Conservation (phyloP, 768 basidiomycete species). For the Candolleomyces eurysporus region DNA sequence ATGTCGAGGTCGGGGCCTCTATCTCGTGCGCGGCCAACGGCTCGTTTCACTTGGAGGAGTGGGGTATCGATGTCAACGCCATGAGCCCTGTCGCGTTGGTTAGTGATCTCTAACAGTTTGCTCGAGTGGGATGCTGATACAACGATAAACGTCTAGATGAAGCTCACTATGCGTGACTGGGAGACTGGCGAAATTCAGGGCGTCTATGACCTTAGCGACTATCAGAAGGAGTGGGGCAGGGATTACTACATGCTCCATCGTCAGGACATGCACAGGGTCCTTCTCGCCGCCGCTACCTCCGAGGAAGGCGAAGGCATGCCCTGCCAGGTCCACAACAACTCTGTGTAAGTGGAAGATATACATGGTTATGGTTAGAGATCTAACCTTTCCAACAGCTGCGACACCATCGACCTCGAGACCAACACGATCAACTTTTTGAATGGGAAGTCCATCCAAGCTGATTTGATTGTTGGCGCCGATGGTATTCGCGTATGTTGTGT, state of each 20-base stretch:
- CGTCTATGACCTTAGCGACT: conserved; percentile 26
- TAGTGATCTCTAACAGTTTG: not conserved
- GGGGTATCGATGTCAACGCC: conserved; percentile 27
- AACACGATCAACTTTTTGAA: conserved; percentile 24
- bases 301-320: conserved; percentile 23
- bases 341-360: conserved; percentile 15
- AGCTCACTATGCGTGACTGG: conserved; percentile 34
- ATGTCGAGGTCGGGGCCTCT: conserved; percentile 31
- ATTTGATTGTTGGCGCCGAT: conserved; percentile 32
- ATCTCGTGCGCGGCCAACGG: conserved; percentile 34
- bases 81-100: conserved; percentile 25
- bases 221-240: conserved; percentile 28
- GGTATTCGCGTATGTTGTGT: conserved; percentile 25
- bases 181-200: conserved; percentile 29
- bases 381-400: conserved; percentile 15
- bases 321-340: conserved; percentile 23
- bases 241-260: conserved; percentile 31
- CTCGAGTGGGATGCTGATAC: not conserved
- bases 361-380: not conserved
- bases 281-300: conserved; percentile 24
- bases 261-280: conserved; percentile 30
- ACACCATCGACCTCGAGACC: conserved; percentile 20
- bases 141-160: conserved; percentile 18
- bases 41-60: conserved; percentile 31
- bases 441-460: conserved; percentile 21